Base-by-base conservation (phyloP, 2,329 filamentous ascomycete species). In the Diaporthe citriasiana region DNA sequence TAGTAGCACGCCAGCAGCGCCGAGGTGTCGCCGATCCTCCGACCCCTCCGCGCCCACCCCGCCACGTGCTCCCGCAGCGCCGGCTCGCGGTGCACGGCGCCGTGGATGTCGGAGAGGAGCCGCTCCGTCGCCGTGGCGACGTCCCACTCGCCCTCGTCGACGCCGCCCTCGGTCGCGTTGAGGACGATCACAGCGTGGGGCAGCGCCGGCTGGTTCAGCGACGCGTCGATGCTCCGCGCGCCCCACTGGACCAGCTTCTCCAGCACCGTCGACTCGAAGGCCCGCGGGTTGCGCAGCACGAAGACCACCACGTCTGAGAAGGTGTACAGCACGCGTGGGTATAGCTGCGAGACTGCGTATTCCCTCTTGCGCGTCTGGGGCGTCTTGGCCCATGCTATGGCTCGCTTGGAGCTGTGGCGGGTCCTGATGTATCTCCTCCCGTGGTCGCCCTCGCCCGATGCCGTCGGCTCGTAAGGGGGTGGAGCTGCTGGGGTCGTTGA, bases 131-230 rank as follows among this genome's bases (percentile, higher is more conserved):
- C 63, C 1, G 22, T 7, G 3, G 4, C 33, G 15, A 51, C 33
- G 33, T 68, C 63, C 87, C 87, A 89, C 59, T 83, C 80, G 10
- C 80, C 76, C n/a, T 80, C 79, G 45, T 84, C 79, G 4, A 85
- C 79, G 51, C 79, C 77, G 10, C 79, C 77, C 12, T 87, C 83
- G 0, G 83, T 82, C 1, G 83, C 84, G 77, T 89, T 89, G 47
- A 90, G 80, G 0, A 86, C 87, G 55, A 90, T 86, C 70, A 90
- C 84, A 8, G 86, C 88, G 77, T 89, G 87, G 3, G 89, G 88
- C 4, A 90, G 82, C 3, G 86, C 84, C 0, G 88, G 88, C 76
- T 89, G 88, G 74, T 89, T 89, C 47, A 84, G 81, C 0, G 87
- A 87, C 42, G 82, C 86, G 65, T 89, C 86, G 3, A 89, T 78